Conservation (phyloP, 495 filamentous ascomycete genomes). For the Pseudoneurospora amorphoporcata region DNA sequence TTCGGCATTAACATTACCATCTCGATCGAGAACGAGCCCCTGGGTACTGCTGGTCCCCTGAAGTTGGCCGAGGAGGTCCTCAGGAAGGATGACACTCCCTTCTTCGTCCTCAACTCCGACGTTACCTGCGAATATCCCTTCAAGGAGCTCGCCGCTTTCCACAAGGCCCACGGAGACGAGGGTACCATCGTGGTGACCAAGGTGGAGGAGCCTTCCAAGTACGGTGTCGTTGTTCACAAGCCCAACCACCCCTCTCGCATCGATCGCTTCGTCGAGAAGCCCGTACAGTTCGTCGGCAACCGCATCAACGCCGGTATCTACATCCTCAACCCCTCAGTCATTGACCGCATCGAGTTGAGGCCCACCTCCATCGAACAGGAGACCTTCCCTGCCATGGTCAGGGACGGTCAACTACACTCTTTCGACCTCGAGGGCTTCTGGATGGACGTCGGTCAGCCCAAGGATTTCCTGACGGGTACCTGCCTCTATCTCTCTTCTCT, state of each 20-base stretch:
- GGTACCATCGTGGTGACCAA: conserved; percentile 99
- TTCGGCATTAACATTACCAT: conserved; percentile 94
- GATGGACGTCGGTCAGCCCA: conserved; percentile 99
- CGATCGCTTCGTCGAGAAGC: conserved; percentile 99
- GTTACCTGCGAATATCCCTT: conserved; percentile 98
- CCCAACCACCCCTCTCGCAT: conserved; percentile 84
- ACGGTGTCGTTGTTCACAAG: conserved; percentile 98
- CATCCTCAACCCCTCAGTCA: conserved; percentile 89
- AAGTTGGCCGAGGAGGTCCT: conserved; percentile 94
- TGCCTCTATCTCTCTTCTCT: conserved; percentile 94
- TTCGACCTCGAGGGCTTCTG: conserved; percentile 98
- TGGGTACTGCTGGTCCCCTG: conserved; percentile 91
- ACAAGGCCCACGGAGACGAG: conserved; percentile 86
- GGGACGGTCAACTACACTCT: conserved; percentile 87
- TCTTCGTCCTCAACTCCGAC: conserved; percentile 99
- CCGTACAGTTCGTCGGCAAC: conserved; percentile 98
- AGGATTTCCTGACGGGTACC: conserved; percentile 95
- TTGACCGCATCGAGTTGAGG: conserved; percentile 86
- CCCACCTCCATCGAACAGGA: conserved; percentile 99
- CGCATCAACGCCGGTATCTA: conserved; percentile 99
- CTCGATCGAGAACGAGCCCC: conserved; percentile 89
- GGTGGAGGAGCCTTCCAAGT: conserved; percentile 98
- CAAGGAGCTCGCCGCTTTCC: conserved; percentile 77
- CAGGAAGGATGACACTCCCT: conserved; percentile 84
- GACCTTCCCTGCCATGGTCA: conserved; percentile 92